Evolutionary conservation across 768 basidiomycete species (phyloP), one percentile per base, ranked within the genome.

Genomic region (Holtermannia corniformis): DNA sequence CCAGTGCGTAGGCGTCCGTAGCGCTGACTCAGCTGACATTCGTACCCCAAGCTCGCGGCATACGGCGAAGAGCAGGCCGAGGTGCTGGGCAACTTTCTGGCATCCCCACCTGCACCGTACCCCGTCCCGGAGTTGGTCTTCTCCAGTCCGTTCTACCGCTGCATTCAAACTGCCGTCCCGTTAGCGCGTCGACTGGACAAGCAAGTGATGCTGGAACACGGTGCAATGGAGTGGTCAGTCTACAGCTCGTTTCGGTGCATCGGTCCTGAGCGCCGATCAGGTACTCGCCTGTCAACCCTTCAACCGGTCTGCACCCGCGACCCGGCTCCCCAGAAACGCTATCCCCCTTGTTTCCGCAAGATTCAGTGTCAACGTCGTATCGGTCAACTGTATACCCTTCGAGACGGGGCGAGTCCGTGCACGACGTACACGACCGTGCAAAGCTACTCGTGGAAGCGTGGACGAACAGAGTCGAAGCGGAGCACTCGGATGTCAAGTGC

Each of bases 261-360:
- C 25, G 12, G 21, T 13, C 10, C 32, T 37, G 32, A 37, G 7
- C 16, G 10, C n/a, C n/a, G n/a, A n/a, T 19, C 52, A 72, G 69
- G 71, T 73, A 72, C 58, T 72, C 70, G 4, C 61, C 60, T n/a
- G 61, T 67, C 22, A 52, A 25, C 14, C 63, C 58, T 12, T 22
- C 27, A n/a, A 63, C 69, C 20, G 69, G 69, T 3, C 59, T 73
- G 1, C 72, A 73, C 52, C 72, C 72, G 5, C 62, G 72, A 4
- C 70, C 72, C 3, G 47, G 50, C 10, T 37, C 47, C 1, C 54
- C 68, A 1, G 16, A 46, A 0, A 16, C 42, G 3, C 58, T 73
- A 5, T 32, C 58, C 4, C 42, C 43, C 10, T 49, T 58, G 41
- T 73, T 73, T 56, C 67, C 70, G 1, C 25, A 48, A 0, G 44